Evolutionary conservation across 352 stramenopile genomes (phyloP).

Genomic region (Phytopythium vexans): DNA sequence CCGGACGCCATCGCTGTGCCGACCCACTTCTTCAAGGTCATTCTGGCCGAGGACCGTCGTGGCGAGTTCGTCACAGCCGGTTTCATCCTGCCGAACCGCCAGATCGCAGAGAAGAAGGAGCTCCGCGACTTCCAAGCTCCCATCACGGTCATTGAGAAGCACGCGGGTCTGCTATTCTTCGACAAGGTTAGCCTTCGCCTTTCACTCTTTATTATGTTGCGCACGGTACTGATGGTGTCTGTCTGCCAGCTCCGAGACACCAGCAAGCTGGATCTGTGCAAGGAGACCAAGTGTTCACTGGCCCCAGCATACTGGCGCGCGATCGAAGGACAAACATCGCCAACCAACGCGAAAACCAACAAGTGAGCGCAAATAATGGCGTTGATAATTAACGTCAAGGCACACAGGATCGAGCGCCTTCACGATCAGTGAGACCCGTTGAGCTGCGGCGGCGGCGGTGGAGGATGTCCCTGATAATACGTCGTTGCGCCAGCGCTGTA

Average conservation of each 20-base stretch:
- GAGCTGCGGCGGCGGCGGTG: conserved; percentile 5
- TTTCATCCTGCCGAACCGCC: conserved; percentile 94
- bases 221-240: not conserved
- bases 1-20: conserved; percentile 89
- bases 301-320: conserved; percentile 42
- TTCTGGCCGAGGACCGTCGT: conserved; percentile 60
- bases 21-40: conserved; percentile 97
- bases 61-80: conserved; percentile 80
- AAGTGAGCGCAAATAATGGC: conserved; percentile 3
- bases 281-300: conserved; percentile 62
- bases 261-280: conserved; percentile 56
- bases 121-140: conserved; percentile 86
- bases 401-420: not conserved
- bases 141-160: conserved; percentile 90
- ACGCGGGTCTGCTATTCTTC: conserved; percentile 93
- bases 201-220: conserved; percentile 1
- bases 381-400: conserved; percentile 5
- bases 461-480: conserved; percentile 21
- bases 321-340: conserved; percentile 9
- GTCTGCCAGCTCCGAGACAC: conserved; percentile 36
- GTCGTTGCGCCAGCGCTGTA: conserved; percentile 13
- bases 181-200: conserved; percentile 50
- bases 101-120: conserved; percentile 69
- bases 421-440: not conserved
- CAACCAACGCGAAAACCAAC: conserved; percentile 8